Conservation (phyloP, 345 rosid genomes). For the Litchi chinensis region DNA sequence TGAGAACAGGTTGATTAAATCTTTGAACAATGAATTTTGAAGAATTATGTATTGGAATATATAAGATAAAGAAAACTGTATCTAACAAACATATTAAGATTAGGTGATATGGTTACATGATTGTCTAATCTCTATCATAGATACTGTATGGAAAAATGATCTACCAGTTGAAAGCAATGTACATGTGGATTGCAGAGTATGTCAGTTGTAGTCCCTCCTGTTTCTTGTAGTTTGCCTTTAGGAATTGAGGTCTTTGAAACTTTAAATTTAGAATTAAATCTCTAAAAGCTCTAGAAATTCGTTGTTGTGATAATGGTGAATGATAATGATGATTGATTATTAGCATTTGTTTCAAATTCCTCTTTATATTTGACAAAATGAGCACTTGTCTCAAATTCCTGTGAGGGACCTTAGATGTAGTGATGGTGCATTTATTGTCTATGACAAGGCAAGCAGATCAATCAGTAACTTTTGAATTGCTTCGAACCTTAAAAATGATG, state of each 20-base stretch:
- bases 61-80: not conserved
- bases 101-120: not conserved
- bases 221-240: not conserved
- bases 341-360: not conserved
- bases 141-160: not conserved
- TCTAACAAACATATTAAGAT: not conserved
- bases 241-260: not conserved
- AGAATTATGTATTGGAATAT: not conserved
- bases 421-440: not conserved
- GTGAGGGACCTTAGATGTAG: not conserved
- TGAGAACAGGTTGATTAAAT: not conserved
- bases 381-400: not conserved
- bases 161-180: slow-evolving; percentile 4
- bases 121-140: not conserved
- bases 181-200: not conserved
- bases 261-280: not conserved
- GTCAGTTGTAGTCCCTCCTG: not conserved
- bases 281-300: not conserved
- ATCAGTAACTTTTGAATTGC: not conserved
- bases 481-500: not conserved
- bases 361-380: too few relatives aligned
- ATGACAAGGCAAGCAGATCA: not conserved
- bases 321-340: not conserved
- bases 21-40: not conserved
- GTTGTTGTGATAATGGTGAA: not conserved